Evolutionary conservation across 1,284 basidiomycete species (phyloP).

Genomic region (Heterobasidion irregulare): DNA sequence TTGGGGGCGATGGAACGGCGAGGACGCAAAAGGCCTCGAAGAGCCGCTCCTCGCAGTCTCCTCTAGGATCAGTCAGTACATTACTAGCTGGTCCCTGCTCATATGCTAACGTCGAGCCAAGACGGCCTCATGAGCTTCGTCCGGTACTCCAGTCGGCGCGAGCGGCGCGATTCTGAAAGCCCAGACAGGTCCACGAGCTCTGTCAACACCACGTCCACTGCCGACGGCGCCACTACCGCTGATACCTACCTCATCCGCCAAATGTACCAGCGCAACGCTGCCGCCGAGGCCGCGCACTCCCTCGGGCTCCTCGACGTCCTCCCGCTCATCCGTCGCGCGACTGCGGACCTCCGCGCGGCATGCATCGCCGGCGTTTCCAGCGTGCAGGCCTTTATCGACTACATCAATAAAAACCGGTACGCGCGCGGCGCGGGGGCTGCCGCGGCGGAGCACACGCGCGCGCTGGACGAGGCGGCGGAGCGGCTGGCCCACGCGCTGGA

Average conservation of each 20-base stretch:
- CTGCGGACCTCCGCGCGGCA: conserved; percentile 32
- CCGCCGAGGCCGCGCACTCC: conserved; percentile 26
- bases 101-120: background rate
- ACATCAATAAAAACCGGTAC: conserved; percentile 43
- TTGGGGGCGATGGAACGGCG: conserved; percentile 44
- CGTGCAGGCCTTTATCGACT: conserved; percentile 27
- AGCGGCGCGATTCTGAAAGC: too few relatives aligned
- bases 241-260: conserved; percentile 36
- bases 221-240: background rate
- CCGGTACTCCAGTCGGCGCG: conserved; percentile 13
- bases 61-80: conserved; percentile 31
- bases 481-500: conserved; percentile 27
- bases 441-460: conserved; percentile 16
- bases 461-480: conserved; percentile 29
- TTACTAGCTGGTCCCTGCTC: background rate
- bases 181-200: background rate
- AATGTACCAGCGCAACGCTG: conserved; percentile 21
- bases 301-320: conserved; percentile 39
- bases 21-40: conserved; percentile 39
- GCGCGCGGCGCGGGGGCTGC: conserved; percentile 11
- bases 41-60: conserved; percentile 33
- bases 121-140: conserved; percentile 24
- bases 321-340: conserved; percentile 36
- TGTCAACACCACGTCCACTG: background rate
- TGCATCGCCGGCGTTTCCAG: conserved; percentile 26